These are phyloP conservation scores for Chlorella sp. DNA, from an alignment of 139 green algal species.

Conservation along the genomic window DNA sequence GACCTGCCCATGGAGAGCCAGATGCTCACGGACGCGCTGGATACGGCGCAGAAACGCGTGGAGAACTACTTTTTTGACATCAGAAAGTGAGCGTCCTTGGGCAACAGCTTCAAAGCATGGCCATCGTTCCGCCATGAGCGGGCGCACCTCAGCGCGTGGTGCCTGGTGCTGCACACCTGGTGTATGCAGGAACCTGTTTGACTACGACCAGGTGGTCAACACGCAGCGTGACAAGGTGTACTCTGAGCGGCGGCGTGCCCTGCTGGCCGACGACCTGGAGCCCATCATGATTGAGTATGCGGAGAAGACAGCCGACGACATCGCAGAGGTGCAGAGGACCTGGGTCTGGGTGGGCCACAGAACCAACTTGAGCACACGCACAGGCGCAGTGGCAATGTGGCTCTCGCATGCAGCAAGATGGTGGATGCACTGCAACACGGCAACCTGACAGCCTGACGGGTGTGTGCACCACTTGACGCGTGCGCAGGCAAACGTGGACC, in stretches of 20 bases:
- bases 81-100: slow-evolving; percentile 69
- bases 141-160: no score
- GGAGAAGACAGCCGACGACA: slow-evolving; percentile 92
- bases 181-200: slow-evolving; percentile 34
- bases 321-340: slow-evolving; percentile 74
- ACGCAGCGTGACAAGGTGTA: slow-evolving; percentile 95
- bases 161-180: no score
- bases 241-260: slow-evolving; percentile 68
- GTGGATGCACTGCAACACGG: no score
- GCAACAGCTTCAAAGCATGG: no score
- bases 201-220: slow-evolving; percentile 85
- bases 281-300: slow-evolving; percentile 89
- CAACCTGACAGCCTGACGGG: no score
- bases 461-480: no score
- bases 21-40: slow-evolving; percentile 91
- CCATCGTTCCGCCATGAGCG: no score
- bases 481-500: slow-evolving; percentile 79
- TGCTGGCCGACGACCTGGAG: slow-evolving; percentile 63
- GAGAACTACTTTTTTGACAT: slow-evolving; percentile 99
- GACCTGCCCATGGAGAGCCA: slow-evolving; percentile 95
- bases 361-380: no score
- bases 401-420: no score
- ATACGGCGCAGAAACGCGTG: slow-evolving; percentile 94
- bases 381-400: no score
- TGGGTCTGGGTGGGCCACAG: neutral